Conservation (phyloP, 805 yeast species). For the Ogataea angusta region DNA sequence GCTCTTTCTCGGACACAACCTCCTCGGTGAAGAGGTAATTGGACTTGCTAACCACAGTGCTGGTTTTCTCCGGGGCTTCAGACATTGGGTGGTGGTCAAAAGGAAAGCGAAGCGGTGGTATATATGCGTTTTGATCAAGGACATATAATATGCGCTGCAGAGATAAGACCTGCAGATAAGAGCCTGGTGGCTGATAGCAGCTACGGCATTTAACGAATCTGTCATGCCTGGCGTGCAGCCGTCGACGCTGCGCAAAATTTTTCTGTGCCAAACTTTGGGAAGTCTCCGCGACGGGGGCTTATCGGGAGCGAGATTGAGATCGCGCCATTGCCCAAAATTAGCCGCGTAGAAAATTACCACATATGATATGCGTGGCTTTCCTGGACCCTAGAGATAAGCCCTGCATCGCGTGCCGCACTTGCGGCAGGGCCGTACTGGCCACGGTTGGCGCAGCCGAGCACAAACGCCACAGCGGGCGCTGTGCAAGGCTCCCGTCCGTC, state of each 20-base stretch:
- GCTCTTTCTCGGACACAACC: slow-evolving; percentile 1
- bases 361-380: too few species aligned
- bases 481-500: background rate
- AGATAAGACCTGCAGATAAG: background rate
- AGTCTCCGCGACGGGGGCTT: too few species aligned
- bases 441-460: too few species aligned
- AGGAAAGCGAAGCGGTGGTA: background rate
- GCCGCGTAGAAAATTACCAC: too few species aligned
- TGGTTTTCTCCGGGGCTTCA: background rate
- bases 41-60: slow-evolving; percentile 1
- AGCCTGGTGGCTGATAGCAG: background rate
- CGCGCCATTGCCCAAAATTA: too few species aligned
- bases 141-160: background rate
- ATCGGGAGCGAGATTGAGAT: too few species aligned
- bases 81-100: background rate
- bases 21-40: slow-evolving; percentile 3
- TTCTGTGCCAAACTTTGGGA: too few species aligned
- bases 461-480: background rate
- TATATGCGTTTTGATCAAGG: background rate
- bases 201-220: background rate
- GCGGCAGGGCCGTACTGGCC: too few species aligned
- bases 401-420: too few species aligned
- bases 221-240: background rate
- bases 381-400: too few species aligned
- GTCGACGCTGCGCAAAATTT: background rate